phyloP scores from a whole-genome alignment of 192 early-diverging fungal species.

The Coemansia sp. region DNA sequence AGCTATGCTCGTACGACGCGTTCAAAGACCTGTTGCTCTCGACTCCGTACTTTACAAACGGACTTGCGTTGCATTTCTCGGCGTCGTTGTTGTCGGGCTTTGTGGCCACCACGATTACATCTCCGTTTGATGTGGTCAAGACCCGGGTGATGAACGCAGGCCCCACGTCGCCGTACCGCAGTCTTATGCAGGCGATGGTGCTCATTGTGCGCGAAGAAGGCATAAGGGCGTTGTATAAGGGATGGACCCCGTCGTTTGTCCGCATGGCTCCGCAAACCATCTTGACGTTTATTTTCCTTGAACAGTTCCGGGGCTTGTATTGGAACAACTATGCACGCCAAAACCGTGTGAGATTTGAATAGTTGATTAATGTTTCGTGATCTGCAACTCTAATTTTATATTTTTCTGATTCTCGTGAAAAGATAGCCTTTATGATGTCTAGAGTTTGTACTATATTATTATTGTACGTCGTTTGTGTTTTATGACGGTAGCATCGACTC shows the following conservation, averaged over 20 bases:
- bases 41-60: slow-evolving; percentile 62
- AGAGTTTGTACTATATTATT: background rate
- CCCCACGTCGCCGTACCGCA: slow-evolving; percentile 35
- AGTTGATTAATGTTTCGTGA: background rate
- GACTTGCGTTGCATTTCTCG: slow-evolving; percentile 65
- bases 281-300: slow-evolving; percentile 79
- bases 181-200: slow-evolving; percentile 47
- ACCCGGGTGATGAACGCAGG: slow-evolving; percentile 81
- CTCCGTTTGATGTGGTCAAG: slow-evolving; percentile 81
- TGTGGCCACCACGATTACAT: slow-evolving; percentile 72
- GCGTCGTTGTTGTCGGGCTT: slow-evolving; percentile 73
- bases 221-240: slow-evolving; percentile 70
- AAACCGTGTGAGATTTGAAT: slow-evolving; percentile 39
- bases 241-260: slow-evolving; percentile 80
- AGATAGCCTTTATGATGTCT: background rate
- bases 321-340: slow-evolving; percentile 27
- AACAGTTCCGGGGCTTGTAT: slow-evolving; percentile 64
- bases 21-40: slow-evolving; percentile 72
- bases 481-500: background rate
- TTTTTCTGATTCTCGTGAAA: background rate
- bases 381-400: background rate
- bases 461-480: background rate
- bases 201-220: slow-evolving; percentile 70
- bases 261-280: slow-evolving; percentile 84
- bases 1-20: slow-evolving; percentile 73